phyloP scores from a whole-genome alignment of 495 filamentous ascomycete species.

The Lindgomyces ingoldianus region DNA sequence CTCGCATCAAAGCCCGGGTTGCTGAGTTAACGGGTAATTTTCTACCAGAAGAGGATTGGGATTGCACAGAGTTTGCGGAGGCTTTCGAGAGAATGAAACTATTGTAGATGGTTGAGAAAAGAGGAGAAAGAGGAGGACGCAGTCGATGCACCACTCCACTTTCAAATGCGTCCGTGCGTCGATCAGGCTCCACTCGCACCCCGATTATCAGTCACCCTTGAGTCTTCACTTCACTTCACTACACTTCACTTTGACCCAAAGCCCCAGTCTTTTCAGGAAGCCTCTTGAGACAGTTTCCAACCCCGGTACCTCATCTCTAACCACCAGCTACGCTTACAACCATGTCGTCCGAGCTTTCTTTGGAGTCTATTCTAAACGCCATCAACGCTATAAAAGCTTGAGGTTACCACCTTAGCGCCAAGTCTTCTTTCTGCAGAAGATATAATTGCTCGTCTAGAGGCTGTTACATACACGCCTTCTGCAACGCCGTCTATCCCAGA shows the following conservation, averaged over 20 bases:
- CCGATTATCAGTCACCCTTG: no score
- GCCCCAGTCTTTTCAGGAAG: no score
- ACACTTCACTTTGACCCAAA: not conserved
- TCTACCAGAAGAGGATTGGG: conserved; percentile 14
- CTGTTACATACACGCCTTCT: conserved; percentile 1
- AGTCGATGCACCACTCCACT: not conserved
- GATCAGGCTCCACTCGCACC: no score
- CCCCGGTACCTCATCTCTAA: not conserved
- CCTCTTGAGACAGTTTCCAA: not conserved
- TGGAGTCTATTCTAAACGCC: conserved; percentile 2
- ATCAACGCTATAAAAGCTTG: conserved; percentile 10
- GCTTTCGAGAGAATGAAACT: conserved; percentile 23
- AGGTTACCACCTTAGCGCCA: not conserved
- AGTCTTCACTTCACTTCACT: not conserved
- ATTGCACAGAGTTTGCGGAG: conserved; percentile 17
- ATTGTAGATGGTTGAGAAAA: not conserved
- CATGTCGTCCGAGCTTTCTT: conserved; percentile 1
- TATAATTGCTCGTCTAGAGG: conserved; percentile 13
- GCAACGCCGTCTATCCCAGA: not conserved
- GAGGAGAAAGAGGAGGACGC: not conserved
- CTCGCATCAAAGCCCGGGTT: not conserved
- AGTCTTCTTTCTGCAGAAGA: conserved; percentile 10
- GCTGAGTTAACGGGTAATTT: not conserved
- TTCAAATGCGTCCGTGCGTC: no score
- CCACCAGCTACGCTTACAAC: not conserved